A percentile compares a stretch with the other conserved stretches of the same genome.
phyloP scores from a whole-genome alignment of 768 basidiomycete genomes.

The Phanerochaete carnosa region DNA sequence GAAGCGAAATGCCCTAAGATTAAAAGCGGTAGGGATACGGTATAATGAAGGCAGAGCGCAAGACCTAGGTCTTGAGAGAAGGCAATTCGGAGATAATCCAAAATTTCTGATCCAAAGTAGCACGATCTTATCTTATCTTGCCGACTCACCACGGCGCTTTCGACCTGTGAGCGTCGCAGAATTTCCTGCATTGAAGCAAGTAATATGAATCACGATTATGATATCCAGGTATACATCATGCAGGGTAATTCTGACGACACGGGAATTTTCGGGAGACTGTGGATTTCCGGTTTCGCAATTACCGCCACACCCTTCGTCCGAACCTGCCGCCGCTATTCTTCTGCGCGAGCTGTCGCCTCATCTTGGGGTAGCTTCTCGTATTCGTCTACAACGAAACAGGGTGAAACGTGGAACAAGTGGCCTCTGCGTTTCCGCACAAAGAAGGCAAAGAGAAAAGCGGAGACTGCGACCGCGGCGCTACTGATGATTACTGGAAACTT shows the following conservation, averaged over 20 bases:
- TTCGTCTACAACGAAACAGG: background rate
- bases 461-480: background rate
- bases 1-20: background rate
- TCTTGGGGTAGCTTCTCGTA: background rate
- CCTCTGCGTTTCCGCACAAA: background rate
- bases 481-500: background rate
- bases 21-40: background rate
- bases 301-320: too few species aligned
- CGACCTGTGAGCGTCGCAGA: too few species aligned
- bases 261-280: too few species aligned
- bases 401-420: background rate
- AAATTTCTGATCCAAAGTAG: slow-evolving; percentile 5
- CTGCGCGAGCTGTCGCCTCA: background rate
- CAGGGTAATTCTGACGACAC: too few species aligned
- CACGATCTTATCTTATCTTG: slow-evolving; percentile 9
- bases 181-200: too few species aligned
- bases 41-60: background rate
- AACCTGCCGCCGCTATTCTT: too few species aligned
- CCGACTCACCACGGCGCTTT: too few species aligned
- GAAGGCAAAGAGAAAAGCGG: background rate
- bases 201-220: too few species aligned
- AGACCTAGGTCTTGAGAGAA: background rate
- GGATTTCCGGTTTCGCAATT: too few species aligned
- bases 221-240: too few species aligned
- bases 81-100: slow-evolving; percentile 2